Conservation (phyloP, 164 flowering plant genomes). For the Piper longum region DNA sequence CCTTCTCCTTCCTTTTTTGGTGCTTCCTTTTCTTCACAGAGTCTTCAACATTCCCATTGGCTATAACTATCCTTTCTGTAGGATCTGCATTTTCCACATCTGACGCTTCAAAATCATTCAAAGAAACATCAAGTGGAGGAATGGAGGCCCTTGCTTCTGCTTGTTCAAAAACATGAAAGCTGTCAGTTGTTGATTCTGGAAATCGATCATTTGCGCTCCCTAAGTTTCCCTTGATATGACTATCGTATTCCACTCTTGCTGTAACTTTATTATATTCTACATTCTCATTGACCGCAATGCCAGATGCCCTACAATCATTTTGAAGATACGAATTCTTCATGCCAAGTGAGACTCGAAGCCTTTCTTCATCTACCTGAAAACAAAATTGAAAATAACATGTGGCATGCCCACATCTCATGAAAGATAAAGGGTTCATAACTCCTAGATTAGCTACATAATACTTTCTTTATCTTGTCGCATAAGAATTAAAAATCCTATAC, state of each 20-base stretch:
- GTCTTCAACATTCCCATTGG: slow-evolving; percentile 7
- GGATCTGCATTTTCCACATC: slow-evolving; percentile 14
- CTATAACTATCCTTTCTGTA: slow-evolving; percentile 12
- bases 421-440: too few species aligned
- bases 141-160: slow-evolving; percentile 61
- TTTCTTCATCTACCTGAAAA: slow-evolving; percentile 60
- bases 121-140: slow-evolving; percentile 75
- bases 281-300: slow-evolving; percentile 12
- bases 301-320: slow-evolving; percentile 9
- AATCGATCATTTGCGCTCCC: slow-evolving; percentile 8
- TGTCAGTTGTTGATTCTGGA: slow-evolving; percentile 13
- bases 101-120: slow-evolving; percentile 53
- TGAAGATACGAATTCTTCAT: slow-evolving; percentile 55
- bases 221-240: slow-evolving; percentile 5
- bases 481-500: too few species aligned
- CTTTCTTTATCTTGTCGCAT: too few species aligned
- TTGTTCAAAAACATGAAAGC: slow-evolving; percentile 20
- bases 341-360: slow-evolving; percentile 67
- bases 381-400: neutral
- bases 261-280: slow-evolving; percentile 8
- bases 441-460: too few species aligned
- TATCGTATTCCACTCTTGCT: slow-evolving; percentile 5
- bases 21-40: slow-evolving; percentile 33
- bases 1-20: slow-evolving; percentile 54
- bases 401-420: neutral